Evolutionary conservation across 768 basidiomycete species (phyloP).

Genomic region (Leccinum subgranulosum): DNA sequence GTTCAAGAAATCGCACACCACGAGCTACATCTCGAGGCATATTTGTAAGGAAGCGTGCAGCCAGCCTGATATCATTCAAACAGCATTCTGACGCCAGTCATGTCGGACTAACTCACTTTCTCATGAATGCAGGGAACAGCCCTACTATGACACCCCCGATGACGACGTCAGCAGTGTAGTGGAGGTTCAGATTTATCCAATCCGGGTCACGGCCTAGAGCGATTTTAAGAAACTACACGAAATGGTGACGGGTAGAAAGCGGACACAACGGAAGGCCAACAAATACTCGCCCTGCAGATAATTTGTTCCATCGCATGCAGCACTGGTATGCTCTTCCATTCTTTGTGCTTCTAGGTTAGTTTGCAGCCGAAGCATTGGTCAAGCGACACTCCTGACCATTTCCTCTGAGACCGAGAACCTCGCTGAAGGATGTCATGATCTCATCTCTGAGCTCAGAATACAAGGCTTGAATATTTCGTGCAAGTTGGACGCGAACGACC

Average conservation of each 20-base stretch:
- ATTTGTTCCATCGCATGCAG: constrained; percentile 25
- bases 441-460: constrained; percentile 45
- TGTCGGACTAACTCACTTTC: constrained; percentile 21
- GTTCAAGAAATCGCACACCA: constrained; percentile 14
- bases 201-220: not conserved
- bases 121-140: constrained; percentile 30
- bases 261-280: constrained; percentile 46
- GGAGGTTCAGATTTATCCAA: constrained; percentile 23
- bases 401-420: not conserved
- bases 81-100: too few relatives aligned
- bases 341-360: not conserved
- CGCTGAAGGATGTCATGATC: constrained; percentile 34
- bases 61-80: not conserved
- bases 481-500: constrained; percentile 29
- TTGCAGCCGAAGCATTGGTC: too few relatives aligned
- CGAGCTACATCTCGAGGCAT: not conserved
- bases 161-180: constrained; percentile 30
- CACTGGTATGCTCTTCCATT: not conserved
- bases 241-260: too few relatives aligned
- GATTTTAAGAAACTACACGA: too few relatives aligned
- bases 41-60: not conserved
- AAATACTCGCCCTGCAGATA: constrained; percentile 40
- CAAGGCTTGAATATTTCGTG: constrained; percentile 35
- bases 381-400: not conserved
- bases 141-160: constrained; percentile 1